Conservation (phyloP, 305 asterid genomes). For the Lippia alba region DNA sequence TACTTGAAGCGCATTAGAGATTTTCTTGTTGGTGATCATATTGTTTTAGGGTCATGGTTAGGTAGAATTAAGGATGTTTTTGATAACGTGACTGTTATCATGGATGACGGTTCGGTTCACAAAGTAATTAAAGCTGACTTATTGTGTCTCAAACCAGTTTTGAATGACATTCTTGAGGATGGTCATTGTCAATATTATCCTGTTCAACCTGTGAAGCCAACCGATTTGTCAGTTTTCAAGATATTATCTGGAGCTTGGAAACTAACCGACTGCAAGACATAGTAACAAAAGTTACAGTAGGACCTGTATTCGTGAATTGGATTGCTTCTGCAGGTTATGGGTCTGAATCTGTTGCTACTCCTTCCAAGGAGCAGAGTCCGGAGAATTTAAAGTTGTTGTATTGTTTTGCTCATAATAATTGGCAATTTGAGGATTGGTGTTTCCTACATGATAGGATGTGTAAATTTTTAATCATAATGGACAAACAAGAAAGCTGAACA, state of each 20-base stretch:
- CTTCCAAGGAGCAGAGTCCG: slow-evolving; percentile 90
- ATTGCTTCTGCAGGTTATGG: slow-evolving; percentile 97
- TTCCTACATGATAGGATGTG: slow-evolving; percentile 87
- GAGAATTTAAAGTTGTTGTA: slow-evolving; percentile 80
- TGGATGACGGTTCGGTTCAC: slow-evolving; percentile 96
- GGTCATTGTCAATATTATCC: slow-evolving; percentile 96
- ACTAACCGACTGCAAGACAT: slow-evolving; percentile 87
- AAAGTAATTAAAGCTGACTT: slow-evolving; percentile 93
- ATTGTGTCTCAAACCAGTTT: slow-evolving; percentile 73
- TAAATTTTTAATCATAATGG: slow-evolving; percentile 77
- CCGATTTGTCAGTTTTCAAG: slow-evolving; percentile 91
- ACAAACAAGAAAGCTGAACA: slow-evolving; percentile 75
- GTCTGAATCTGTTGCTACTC: slow-evolving; percentile 72
- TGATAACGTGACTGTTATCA: slow-evolving; percentile 88
- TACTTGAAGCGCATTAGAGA: slow-evolving; percentile 82
- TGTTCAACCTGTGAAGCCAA: slow-evolving; percentile 92
- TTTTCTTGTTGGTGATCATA: slow-evolving; percentile 87
- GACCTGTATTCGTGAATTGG: slow-evolving; percentile 88
- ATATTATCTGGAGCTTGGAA: slow-evolving; percentile 94
- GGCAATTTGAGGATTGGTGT: slow-evolving; percentile 99
- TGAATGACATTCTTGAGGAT: slow-evolving; percentile 74
- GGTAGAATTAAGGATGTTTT: slow-evolving; percentile 90
- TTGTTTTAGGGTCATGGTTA: slow-evolving; percentile 93
- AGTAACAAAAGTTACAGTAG: slow-evolving; percentile 89
- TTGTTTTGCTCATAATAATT: slow-evolving; percentile 87